phyloP scores from a whole-genome alignment of 1,139 yeast genomes.

The Groenewaldozyma auringiensis region DNA sequence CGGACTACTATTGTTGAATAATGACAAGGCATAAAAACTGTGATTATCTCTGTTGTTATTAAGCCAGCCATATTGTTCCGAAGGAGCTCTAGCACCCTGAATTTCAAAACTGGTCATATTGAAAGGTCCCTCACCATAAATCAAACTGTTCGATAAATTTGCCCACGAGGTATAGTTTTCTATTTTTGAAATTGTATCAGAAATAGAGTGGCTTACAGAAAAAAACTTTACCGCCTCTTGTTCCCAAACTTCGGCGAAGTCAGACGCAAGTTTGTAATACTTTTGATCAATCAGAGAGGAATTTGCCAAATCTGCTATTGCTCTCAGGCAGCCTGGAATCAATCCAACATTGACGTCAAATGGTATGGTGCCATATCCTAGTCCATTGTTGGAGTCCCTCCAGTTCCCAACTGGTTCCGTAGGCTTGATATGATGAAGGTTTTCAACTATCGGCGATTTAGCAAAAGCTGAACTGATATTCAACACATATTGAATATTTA shows the following conservation, averaged over 20 bases:
- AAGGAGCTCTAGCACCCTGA: constrained; percentile 3
- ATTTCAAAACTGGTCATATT: constrained; percentile 6
- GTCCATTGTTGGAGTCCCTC: constrained; percentile 12
- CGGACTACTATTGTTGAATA: constrained; percentile 10
- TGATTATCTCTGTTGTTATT: constrained; percentile 5
- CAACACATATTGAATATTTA: constrained; percentile 9
- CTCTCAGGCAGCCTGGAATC: constrained; percentile 12
- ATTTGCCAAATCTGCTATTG: constrained; percentile 9
- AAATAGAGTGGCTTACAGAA: constrained; percentile 2
- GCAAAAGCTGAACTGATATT: constrained; percentile 8
- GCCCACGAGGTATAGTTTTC: constrained; percentile 10
- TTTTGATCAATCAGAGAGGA: constrained; percentile 6
- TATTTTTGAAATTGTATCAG: constrained; percentile 1
- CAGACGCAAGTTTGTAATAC: constrained; percentile 5
- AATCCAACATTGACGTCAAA: constrained; percentile 12
- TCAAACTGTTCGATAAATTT: constrained; percentile 3
- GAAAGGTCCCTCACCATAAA: constrained; percentile 11
- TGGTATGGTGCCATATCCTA: constrained; percentile 12
- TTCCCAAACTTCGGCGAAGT: constrained; percentile 12
- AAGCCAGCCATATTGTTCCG: constrained; percentile 7
- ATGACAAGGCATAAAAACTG: constrained; percentile 10
- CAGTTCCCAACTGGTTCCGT: constrained; percentile 12
- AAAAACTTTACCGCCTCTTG: constrained; percentile 7
- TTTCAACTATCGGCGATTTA: constrained; percentile 9
- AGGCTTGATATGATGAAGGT: constrained; percentile 8